Evolutionary conservation across 2,329 filamentous ascomycete genomes (phyloP).

Genomic region (Dichotomopilus funicola): DNA sequence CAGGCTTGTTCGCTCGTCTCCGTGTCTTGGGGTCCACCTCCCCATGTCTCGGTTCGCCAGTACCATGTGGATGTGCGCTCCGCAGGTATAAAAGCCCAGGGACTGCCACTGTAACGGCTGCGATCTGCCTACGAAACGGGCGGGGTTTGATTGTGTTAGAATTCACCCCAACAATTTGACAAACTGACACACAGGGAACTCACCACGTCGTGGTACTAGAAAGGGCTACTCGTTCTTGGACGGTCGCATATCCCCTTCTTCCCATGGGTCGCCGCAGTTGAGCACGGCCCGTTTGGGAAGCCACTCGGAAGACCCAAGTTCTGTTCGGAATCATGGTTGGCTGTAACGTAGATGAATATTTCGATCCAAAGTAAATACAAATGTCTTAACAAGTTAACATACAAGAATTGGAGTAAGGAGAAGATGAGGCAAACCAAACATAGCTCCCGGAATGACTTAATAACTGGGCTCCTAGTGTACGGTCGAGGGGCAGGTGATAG

Average conservation of each 20-base stretch:
- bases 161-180: not conserved
- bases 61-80: not conserved
- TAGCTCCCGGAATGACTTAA: no score
- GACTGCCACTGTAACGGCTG: constrained; percentile 15
- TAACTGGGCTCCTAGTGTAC: no score
- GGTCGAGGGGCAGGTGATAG: no score
- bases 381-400: no score
- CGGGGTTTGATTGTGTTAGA: no score
- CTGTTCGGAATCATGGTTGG: constrained; percentile 3
- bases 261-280: constrained; percentile 5
- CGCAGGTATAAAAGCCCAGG: constrained; percentile 16
- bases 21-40: not conserved
- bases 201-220: constrained; percentile 20
- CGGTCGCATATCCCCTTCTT: constrained; percentile 18
- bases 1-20: no score
- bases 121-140: constrained; percentile 13
- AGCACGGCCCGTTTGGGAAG: not conserved
- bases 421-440: no score
- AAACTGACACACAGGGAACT: not conserved
- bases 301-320: constrained; percentile 1
- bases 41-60: not conserved
- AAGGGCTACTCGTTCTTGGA: constrained; percentile 10
- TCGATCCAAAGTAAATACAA: no score
- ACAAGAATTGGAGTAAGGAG: no score
- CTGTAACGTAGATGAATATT: not conserved